Conservation (phyloP, 2,329 filamentous ascomycete species). For the Beauveria asiatica region DNA sequence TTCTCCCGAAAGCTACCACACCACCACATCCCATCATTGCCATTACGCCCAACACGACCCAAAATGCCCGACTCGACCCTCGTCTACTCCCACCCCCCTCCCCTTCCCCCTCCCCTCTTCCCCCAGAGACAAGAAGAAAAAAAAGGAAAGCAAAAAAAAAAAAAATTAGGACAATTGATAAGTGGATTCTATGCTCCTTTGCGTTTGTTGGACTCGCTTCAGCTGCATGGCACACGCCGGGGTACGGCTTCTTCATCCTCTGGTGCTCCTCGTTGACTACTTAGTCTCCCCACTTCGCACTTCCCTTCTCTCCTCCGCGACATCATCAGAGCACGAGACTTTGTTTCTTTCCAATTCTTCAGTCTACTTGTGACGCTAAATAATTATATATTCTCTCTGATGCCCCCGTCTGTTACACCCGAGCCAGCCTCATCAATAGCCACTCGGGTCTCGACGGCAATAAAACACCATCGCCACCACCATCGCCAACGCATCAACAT, state of each 20-base stretch:
- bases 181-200: neutral
- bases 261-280: neutral
- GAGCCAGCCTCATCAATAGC: neutral
- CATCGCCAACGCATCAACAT: neutral
- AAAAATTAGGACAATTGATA: neutral
- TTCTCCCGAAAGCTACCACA: too few relatives aligned
- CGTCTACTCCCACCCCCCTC: neutral
- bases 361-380: neutral
- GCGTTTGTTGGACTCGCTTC: constrained; percentile 1
- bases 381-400: neutral
- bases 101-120: neutral
- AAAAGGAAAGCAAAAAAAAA: neutral
- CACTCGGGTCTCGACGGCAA: neutral
- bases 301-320: neutral
- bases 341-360: neutral
- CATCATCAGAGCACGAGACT: neutral
- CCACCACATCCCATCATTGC: too few relatives aligned
- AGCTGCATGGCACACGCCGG: constrained; percentile 6
- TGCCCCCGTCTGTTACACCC: neutral
- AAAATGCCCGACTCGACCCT: neutral
- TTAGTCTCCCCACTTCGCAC: constrained; percentile 10
- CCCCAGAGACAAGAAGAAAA: neutral
- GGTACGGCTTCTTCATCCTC: neutral
- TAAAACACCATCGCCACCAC: neutral
- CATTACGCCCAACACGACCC: neutral